phyloP scores from a whole-genome alignment of 148 eudicot species.

The Rhododendron griersonianum region DNA sequence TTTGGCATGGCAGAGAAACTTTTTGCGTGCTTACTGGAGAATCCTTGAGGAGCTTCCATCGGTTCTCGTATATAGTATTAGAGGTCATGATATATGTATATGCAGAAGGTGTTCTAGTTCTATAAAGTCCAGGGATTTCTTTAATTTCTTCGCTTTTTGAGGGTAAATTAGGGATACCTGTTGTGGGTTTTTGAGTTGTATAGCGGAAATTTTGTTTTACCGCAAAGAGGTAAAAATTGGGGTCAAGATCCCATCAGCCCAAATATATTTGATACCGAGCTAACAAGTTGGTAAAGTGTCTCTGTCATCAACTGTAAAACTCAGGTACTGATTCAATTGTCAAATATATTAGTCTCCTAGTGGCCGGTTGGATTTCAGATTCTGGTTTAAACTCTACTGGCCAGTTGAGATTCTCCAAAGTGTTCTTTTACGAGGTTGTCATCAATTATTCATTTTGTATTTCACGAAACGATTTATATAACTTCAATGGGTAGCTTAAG shows the following conservation, averaged over 20 bases:
- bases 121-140: background rate
- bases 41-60: background rate
- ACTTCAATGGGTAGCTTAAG: too few relatives aligned
- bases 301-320: background rate
- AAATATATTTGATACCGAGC: background rate
- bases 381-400: background rate
- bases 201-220: background rate
- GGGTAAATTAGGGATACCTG: background rate
- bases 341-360: background rate
- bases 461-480: background rate
- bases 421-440: background rate
- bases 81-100: constrained; percentile 5
- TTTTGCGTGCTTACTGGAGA: constrained; percentile 1
- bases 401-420: background rate
- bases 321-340: background rate
- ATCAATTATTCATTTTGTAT: background rate
- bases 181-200: constrained; percentile 1
- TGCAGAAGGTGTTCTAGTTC: background rate
- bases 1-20: background rate
- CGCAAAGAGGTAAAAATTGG: background rate
- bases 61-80: background rate
- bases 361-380: background rate
- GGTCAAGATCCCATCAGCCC: background rate
- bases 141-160: background rate
- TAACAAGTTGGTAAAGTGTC: background rate